Percentiles rank a stretch among this genome's conserved stretches.
phyloP scores from a whole-genome alignment of 495 filamentous ascomycete species.

The Neurospora sp. region DNA sequence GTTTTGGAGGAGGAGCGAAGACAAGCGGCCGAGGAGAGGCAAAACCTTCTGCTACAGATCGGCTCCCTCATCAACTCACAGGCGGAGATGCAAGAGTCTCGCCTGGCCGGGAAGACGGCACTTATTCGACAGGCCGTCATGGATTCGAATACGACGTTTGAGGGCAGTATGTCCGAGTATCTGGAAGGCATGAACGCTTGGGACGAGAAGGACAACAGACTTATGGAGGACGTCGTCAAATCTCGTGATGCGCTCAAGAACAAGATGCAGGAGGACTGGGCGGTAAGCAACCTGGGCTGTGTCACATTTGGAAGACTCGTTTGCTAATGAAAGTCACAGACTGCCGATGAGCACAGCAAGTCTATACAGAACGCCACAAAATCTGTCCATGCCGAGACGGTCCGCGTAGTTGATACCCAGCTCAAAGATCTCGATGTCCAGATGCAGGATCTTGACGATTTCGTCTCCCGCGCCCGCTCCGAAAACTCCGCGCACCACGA shows the following conservation, averaged over 20 bases:
- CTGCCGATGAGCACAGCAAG: constrained; percentile 65
- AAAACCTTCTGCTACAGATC: constrained; percentile 66
- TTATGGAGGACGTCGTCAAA: constrained; percentile 59
- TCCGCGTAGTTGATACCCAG: constrained; percentile 82
- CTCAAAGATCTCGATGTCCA: constrained; percentile 75
- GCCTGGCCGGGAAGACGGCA: constrained; percentile 55
- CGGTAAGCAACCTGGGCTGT: constrained; percentile 39
- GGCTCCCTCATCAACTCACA: constrained; percentile 61
- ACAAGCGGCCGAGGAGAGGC: constrained; percentile 63
- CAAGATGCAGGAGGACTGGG: constrained; percentile 82
- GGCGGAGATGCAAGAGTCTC: constrained; percentile 58
- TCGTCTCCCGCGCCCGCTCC: constrained; percentile 71
- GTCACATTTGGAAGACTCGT: background rate
- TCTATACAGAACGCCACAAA: constrained; percentile 73
- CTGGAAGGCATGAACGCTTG: constrained; percentile 64
- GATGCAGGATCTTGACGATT: constrained; percentile 82
- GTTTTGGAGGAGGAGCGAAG: constrained; percentile 66
- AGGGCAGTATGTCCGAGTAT: constrained; percentile 54
- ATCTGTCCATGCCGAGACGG: constrained; percentile 84
- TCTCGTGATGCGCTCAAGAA: constrained; percentile 68
- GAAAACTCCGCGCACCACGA: constrained; percentile 71
- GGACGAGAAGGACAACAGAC: constrained; percentile 55
- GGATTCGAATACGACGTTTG: constrained; percentile 51
- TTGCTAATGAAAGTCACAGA: constrained; percentile 35
- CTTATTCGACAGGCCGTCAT: constrained; percentile 51